Base-by-base conservation (phyloP, 2,329 filamentous ascomycete species). In the Pseudogymnoascus sp. region DNA sequence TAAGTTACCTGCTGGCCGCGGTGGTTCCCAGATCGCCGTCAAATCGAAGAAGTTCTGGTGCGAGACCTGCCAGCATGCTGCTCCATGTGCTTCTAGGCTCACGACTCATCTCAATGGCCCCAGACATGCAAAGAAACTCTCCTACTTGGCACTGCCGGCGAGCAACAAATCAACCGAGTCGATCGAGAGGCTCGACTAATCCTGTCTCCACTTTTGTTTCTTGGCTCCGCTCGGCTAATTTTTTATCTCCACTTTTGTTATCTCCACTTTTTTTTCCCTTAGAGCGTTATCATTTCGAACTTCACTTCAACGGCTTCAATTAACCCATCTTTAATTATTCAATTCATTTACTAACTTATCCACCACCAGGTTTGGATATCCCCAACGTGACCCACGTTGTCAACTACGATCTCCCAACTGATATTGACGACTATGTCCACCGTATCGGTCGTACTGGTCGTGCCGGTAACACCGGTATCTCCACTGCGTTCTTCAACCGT, bases 401-500 rank as follows among this genome's bases (percentile, higher is more conserved):
- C 84, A 99, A 99, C 83, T 99, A 99, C 78, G 95, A 99, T 77
- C 85, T 99, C n/a, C 95, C 95, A 61, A 97, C 93, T 64, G 95
- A 98, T 74, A 96, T 98, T 73, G 95, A 98, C 73, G 95, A 98
- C 79, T 99, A 99, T 72, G 95, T 99, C 65, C 95, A 99, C 80
- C 91, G 95, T 77, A 99, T 99, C 74, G 95, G 95, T 88, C 95
- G 95, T 93, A 99, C 95, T 69, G 95, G 95, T 76, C 95, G 95
- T 92, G 95, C 95, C 69, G 95, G 95, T 78, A 99, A 99, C 84
- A 98, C 93, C 73, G 95, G 95, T 89, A 88, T 96, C 71, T 91
- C 95, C 5, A 99, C 95, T 71, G 95, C 95, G 64, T 99, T 99
- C 85, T 98, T 99, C 89, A 99, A 99, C 86, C 93, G 95, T 75